These are phyloP conservation scores for Phoma sp. DNA, from an alignment of 2,329 filamentous ascomycete genomes.

Conservation along the genomic window DNA sequence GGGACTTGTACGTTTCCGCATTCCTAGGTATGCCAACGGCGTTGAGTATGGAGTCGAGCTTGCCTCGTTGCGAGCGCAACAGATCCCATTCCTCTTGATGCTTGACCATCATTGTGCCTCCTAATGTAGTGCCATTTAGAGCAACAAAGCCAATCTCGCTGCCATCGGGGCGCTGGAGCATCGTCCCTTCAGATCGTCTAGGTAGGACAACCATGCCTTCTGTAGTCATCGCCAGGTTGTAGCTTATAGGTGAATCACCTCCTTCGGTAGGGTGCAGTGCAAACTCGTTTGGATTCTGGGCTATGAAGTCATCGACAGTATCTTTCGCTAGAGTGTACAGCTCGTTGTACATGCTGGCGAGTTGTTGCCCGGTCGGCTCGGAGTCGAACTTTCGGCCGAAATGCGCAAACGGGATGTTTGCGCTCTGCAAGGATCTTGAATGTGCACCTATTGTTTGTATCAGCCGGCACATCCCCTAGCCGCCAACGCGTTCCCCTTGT, in stretches of 20 bases:
- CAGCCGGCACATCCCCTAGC: constrained; percentile 7
- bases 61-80: constrained; percentile 51
- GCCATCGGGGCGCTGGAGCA: constrained; percentile 49
- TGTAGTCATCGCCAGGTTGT: constrained; percentile 66
- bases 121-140: constrained; percentile 65
- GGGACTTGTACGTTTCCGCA: constrained; percentile 6
- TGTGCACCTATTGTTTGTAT: constrained; percentile 10
- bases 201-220: constrained; percentile 63
- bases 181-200: constrained; percentile 55
- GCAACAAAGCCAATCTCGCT: constrained; percentile 54
- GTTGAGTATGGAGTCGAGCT: constrained; percentile 55
- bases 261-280: constrained; percentile 34
- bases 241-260: constrained; percentile 59
- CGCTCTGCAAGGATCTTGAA: constrained; percentile 24
- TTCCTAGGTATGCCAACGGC: constrained; percentile 44
- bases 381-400: constrained; percentile 54
- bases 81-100: constrained; percentile 61
- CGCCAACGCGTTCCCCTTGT: too few relatives aligned
- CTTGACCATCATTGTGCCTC: constrained; percentile 67
- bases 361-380: constrained; percentile 48
- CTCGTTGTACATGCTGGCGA: constrained; percentile 44
- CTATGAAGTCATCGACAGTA: constrained; percentile 51
- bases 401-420: constrained; percentile 57
- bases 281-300: constrained; percentile 43
- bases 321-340: constrained; percentile 45